Evolutionary conservation across 2,329 filamentous ascomycete species (phyloP).

Genomic region (Ophiostoma ulmi): DNA sequence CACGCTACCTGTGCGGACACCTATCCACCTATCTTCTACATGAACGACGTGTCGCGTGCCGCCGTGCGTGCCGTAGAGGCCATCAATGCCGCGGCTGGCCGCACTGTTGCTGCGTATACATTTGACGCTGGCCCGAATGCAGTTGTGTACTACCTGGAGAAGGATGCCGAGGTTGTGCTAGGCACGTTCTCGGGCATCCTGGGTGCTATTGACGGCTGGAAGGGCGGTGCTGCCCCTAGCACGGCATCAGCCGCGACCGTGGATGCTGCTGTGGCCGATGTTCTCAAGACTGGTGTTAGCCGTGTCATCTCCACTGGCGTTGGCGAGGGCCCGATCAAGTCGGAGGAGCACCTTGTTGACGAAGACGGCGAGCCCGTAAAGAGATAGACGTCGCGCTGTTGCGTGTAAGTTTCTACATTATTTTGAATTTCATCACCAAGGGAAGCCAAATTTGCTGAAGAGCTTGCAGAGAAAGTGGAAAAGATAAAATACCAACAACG

Average conservation of each 20-base stretch:
- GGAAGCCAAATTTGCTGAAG: not conserved
- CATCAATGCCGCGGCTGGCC: constrained; percentile 75
- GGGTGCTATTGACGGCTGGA: constrained; percentile 65
- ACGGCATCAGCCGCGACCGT: constrained; percentile 52
- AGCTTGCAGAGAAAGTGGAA: not conserved
- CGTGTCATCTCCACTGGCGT: constrained; percentile 88
- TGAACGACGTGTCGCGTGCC: constrained; percentile 87
- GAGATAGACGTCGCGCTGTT: constrained; percentile 20
- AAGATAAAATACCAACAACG: not conserved
- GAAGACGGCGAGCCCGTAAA: constrained; percentile 54
- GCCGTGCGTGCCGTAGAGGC: constrained; percentile 84
- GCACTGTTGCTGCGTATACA: constrained; percentile 84
- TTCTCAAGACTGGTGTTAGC: constrained; percentile 73
- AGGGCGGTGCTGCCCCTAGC: constrained; percentile 47
- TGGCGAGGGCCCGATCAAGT: constrained; percentile 79
- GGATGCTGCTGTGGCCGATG: constrained; percentile 58
- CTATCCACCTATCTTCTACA: constrained; percentile 95
- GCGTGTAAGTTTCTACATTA: not conserved
- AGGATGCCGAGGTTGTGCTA: constrained; percentile 67
- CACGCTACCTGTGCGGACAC: constrained; percentile 93
- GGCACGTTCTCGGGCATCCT: constrained; percentile 71
- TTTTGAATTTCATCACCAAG: not conserved
- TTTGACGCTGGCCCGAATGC: constrained; percentile 97
- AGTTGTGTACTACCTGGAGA: constrained; percentile 88
- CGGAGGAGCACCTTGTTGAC: constrained; percentile 69